Percentiles rank a stretch among this genome's conserved stretches.
Evolutionary conservation across 2,329 filamentous ascomycete species (phyloP).

Genomic region (Diplocarpon rosae): DNA sequence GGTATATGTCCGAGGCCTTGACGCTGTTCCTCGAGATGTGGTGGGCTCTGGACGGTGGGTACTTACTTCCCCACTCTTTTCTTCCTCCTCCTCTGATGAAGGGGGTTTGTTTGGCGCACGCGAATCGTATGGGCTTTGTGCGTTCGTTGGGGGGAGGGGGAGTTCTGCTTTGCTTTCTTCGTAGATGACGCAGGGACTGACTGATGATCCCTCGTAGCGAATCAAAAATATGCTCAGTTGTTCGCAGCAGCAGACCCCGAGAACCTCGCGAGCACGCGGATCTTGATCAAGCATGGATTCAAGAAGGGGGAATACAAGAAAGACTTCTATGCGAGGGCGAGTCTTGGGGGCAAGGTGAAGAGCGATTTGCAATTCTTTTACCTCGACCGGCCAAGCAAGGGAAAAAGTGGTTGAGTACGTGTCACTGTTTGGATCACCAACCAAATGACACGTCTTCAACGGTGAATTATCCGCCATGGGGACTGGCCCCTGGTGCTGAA

Average conservation of each 20-base stretch:
- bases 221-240: conserved; percentile 8
- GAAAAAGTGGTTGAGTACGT: background rate
- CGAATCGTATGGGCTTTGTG: no score
- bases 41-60: conserved; percentile 11
- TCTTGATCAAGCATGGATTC: conserved; percentile 17
- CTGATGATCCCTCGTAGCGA: background rate
- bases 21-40: conserved; percentile 11
- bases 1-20: conserved; percentile 17
- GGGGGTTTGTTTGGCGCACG: no score
- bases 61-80: background rate
- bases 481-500: no score
- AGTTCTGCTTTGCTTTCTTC: no score
- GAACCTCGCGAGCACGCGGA: conserved; percentile 16
- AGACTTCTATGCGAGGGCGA: conserved; percentile 4
- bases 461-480: no score
- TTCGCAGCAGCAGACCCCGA: conserved; percentile 13
- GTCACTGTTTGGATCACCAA: no score
- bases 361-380: conserved; percentile 12
- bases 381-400: conserved; percentile 4
- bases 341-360: background rate
- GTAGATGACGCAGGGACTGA: background rate
- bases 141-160: no score
- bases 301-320: conserved; percentile 9
- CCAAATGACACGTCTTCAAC: no score
- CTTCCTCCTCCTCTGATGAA: no score